Conservation (phyloP, 495 filamentous ascomycete genomes). For the Staphylotrichum tortipilum region DNA sequence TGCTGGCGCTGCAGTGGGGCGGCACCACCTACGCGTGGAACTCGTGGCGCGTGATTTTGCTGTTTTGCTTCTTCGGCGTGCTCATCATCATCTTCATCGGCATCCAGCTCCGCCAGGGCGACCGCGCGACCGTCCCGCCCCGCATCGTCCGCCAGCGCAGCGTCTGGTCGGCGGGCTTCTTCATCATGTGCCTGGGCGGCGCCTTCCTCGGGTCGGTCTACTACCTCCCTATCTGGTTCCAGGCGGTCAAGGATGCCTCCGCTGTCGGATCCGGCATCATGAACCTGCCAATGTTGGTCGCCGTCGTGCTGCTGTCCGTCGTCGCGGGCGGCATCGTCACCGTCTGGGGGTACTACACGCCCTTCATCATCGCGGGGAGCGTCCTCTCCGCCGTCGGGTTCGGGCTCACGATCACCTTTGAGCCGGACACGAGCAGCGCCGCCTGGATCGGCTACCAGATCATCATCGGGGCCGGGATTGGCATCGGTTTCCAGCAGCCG, state of each 20-base stretch:
- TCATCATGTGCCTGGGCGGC: constrained; percentile 49
- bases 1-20: constrained; percentile 84
- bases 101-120: constrained; percentile 53
- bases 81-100: constrained; percentile 54
- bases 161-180: constrained; percentile 48
- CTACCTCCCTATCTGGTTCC: constrained; percentile 84
- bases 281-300: constrained; percentile 65
- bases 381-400: constrained; percentile 56
- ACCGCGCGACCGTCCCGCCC: constrained; percentile 64
- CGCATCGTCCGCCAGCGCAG: constrained; percentile 62
- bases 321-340: constrained; percentile 53
- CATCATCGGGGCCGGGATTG: constrained; percentile 60
- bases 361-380: constrained; percentile 56
- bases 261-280: constrained; percentile 68
- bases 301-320: constrained; percentile 52
- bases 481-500: constrained; percentile 58
- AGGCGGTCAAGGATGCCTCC: constrained; percentile 62
- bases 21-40: constrained; percentile 62
- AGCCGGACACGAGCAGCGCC: constrained; percentile 40
- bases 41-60: constrained; percentile 56
- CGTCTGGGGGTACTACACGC: constrained; percentile 64
- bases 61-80: constrained; percentile 63
- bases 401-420: constrained; percentile 60
- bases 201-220: constrained; percentile 61
- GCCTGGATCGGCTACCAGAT: constrained; percentile 76